These are phyloP conservation scores for Rasamsonia emersonii DNA, from an alignment of 2,329 filamentous ascomycete genomes.

Conservation along the genomic window DNA sequence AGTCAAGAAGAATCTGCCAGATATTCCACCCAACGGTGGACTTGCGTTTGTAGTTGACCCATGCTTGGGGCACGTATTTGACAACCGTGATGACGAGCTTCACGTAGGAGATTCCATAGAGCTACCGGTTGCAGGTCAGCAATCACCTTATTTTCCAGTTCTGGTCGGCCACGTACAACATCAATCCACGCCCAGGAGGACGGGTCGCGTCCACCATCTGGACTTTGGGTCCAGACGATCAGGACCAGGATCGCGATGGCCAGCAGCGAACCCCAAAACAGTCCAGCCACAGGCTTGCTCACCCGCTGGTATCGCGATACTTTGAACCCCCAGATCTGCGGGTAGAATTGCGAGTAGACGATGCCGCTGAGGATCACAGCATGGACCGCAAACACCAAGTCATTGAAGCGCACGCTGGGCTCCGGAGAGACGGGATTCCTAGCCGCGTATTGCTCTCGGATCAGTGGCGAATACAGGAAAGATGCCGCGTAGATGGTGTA, in stretches of 20 bases:
- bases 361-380: slow-evolving; percentile 64
- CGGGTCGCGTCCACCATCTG: slow-evolving; percentile 38
- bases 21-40: slow-evolving; percentile 89
- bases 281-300: slow-evolving; percentile 55
- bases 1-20: slow-evolving; percentile 71
- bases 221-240: slow-evolving; percentile 35
- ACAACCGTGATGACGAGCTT: slow-evolving; percentile 82
- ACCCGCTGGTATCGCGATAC: slow-evolving; percentile 47
- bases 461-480: slow-evolving; percentile 69
- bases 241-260: slow-evolving; percentile 26
- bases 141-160: background rate
- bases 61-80: slow-evolving; percentile 85
- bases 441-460: slow-evolving; percentile 74
- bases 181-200: slow-evolving; percentile 56
- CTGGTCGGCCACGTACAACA: slow-evolving; percentile 38
- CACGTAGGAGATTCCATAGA: slow-evolving; percentile 69
- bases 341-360: slow-evolving; percentile 68
- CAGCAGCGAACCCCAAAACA: slow-evolving; percentile 60
- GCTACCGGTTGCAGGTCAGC: slow-evolving; percentile 29
- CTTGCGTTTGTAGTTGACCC: slow-evolving; percentile 73
- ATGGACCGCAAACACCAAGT: slow-evolving; percentile 79
- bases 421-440: slow-evolving; percentile 64
- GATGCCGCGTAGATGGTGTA: slow-evolving; percentile 67
- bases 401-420: slow-evolving; percentile 82
- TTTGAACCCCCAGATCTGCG: slow-evolving; percentile 66